Evolutionary conservation across 805 yeast species (phyloP).

Genomic region (Candida verbasci): DNA sequence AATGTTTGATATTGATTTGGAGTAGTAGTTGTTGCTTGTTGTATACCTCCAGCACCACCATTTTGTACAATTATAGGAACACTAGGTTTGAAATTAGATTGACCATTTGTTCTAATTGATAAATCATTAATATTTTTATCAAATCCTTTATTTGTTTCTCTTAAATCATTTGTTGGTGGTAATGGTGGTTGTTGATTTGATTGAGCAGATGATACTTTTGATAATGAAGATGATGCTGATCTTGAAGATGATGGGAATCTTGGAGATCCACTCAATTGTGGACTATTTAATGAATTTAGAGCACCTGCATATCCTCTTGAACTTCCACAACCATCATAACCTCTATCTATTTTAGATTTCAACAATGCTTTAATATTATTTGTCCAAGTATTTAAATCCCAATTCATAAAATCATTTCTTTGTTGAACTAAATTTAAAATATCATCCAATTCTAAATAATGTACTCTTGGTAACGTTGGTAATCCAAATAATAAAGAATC

Average conservation of each 20-base stretch:
- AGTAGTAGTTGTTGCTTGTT: not conserved
- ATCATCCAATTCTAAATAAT: conserved; percentile 36
- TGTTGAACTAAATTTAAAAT: conserved; percentile 17
- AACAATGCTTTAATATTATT: conserved; percentile 25
- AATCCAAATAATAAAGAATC: conserved; percentile 40
- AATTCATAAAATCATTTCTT: conserved; percentile 23
- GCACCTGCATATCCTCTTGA: conserved; percentile 60
- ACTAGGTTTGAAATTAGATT: conserved; percentile 4
- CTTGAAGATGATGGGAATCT: conserved; percentile 4
- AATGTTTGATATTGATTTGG: not conserved
- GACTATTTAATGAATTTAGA: conserved; percentile 45
- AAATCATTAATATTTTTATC: conserved; percentile 13
- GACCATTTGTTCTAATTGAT: conserved; percentile 7
- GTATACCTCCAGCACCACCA: conserved; percentile 2
- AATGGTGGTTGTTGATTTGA: not conserved
- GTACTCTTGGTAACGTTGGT: conserved; percentile 43
- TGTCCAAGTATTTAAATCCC: conserved; percentile 38
- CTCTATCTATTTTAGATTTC: conserved; percentile 32
- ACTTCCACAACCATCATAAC: conserved; percentile 78
- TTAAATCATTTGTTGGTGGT: conserved; percentile 1
- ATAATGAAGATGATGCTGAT: conserved; percentile 5
- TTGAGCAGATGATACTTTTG: conserved; percentile 2
- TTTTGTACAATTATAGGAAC: conserved; percentile 6
- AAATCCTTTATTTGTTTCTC: conserved; percentile 4
- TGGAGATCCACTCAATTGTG: conserved; percentile 13